phyloP scores from a whole-genome alignment of 371 early-diverging fungal genomes.

The Mucor sp. region DNA sequence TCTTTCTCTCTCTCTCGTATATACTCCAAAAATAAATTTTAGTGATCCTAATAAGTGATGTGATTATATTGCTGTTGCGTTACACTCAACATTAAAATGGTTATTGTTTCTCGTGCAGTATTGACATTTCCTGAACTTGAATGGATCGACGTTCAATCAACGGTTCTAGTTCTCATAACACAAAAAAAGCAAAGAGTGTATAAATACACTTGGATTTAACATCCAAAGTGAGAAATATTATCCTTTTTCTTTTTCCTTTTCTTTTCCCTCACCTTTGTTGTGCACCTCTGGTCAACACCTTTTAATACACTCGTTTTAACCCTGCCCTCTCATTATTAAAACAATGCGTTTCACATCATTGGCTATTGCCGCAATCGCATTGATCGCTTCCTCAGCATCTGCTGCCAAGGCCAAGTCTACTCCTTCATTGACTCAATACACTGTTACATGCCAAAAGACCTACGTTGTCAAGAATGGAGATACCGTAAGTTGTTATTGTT shows the following conservation, averaged over 20 bases:
- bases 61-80: background rate
- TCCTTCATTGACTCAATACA: slow-evolving; percentile 6
- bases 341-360: slow-evolving; percentile 14
- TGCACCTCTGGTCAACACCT: too few relatives aligned
- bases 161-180: background rate
- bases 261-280: background rate
- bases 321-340: background rate
- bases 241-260: background rate
- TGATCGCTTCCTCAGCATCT: slow-evolving; percentile 9
- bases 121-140: background rate
- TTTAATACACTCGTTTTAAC: background rate
- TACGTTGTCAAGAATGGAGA: slow-evolving; percentile 29
- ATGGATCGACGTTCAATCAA: background rate
- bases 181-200: background rate
- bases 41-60: background rate
- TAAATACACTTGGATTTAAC: background rate
- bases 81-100: background rate
- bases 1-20: background rate
- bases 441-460: slow-evolving; percentile 24
- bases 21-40: background rate
- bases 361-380: slow-evolving; percentile 15
- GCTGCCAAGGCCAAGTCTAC: background rate
- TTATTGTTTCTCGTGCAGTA: background rate
- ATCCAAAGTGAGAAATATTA: background rate
- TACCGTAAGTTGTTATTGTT: slow-evolving; percentile 16